Percentiles rank a stretch among this genome's conserved stretches.
Evolutionary conservation across 2,329 filamentous ascomycete genomes (phyloP).

Genomic region (Myriosclerotinia duriaeana): DNA sequence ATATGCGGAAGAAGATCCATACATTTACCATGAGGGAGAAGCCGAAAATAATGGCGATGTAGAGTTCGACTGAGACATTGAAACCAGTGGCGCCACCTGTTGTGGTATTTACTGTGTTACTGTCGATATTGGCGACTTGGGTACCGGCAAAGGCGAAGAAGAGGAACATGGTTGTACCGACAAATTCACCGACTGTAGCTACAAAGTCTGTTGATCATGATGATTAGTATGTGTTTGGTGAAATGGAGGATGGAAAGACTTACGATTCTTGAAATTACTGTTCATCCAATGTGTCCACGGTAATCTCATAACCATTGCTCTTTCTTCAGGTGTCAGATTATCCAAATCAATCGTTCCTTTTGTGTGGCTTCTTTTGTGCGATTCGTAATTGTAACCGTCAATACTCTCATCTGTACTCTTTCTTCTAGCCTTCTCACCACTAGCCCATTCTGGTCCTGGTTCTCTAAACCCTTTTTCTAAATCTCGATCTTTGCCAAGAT

Average conservation of each 20-base stretch:
- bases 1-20: conserved; percentile 55
- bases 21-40: conserved; percentile 51
- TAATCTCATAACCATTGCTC: conserved; percentile 47
- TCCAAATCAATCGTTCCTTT: conserved; percentile 42
- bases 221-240: background rate
- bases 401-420: conserved; percentile 29
- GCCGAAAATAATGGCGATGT: conserved; percentile 40
- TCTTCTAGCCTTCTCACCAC: conserved; percentile 24
- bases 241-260: background rate
- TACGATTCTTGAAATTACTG: conserved; percentile 47
- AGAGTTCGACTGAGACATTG: conserved; percentile 44
- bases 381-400: conserved; percentile 37
- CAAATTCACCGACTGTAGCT: conserved; percentile 37
- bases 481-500: conserved; percentile 26
- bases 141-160: conserved; percentile 42
- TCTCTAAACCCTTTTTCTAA: conserved; percentile 26
- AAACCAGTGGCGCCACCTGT: conserved; percentile 16
- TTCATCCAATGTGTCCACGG: conserved; percentile 51
- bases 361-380: conserved; percentile 19
- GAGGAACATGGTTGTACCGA: conserved; percentile 42
- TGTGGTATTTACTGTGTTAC: background rate
- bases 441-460: background rate
- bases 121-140: conserved; percentile 38
- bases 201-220: conserved; percentile 32
- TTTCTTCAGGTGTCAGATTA: conserved; percentile 44